Evolutionary conservation across 1,284 basidiomycete genomes (phyloP).

Genomic region (Microbotryum saponariae): DNA sequence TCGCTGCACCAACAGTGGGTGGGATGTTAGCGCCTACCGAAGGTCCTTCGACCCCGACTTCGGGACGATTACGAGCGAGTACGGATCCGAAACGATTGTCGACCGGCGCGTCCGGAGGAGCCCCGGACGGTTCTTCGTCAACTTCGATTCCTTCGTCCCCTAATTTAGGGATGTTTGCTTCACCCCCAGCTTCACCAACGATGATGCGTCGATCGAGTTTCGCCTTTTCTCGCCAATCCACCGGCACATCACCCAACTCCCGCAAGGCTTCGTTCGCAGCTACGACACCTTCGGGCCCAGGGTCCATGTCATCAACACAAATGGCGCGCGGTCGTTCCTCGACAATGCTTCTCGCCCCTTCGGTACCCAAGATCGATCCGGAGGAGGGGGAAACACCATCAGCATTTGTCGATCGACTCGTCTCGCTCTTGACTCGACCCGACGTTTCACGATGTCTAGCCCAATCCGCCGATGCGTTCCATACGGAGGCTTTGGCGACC

Average conservation of each 20-base stretch:
- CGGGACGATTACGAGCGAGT: conserved; percentile 18
- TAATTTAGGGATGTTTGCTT: too few species aligned
- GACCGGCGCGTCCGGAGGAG: not conserved
- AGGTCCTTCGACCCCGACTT: not conserved
- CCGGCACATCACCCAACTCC: not conserved
- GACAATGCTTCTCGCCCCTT: not conserved
- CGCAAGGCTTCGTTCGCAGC: not conserved
- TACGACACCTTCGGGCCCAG: conserved; percentile 6
- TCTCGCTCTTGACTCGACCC: not conserved
- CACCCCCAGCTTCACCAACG: too few species aligned
- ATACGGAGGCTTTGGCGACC: conserved; percentile 59
- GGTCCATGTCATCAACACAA: conserved; percentile 1
- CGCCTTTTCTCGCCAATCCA: too few species aligned
- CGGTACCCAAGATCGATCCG: conserved; percentile 1
- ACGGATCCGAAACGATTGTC: conserved; percentile 25
- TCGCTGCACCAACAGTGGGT: not conserved
- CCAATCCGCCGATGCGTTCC: conserved; percentile 61
- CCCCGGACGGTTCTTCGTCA: not conserved
- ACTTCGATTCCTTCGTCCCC: not conserved
- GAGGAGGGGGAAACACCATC: conserved; percentile 57
- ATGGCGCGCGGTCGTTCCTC: not conserved
- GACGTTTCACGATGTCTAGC: not conserved
- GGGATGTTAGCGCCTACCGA: not conserved
- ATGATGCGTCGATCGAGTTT: too few species aligned
- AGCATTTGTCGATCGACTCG: conserved; percentile 53